Evolutionary conservation across 768 basidiomycete genomes (phyloP).

Genomic region (Hortiboletus campestris): DNA sequence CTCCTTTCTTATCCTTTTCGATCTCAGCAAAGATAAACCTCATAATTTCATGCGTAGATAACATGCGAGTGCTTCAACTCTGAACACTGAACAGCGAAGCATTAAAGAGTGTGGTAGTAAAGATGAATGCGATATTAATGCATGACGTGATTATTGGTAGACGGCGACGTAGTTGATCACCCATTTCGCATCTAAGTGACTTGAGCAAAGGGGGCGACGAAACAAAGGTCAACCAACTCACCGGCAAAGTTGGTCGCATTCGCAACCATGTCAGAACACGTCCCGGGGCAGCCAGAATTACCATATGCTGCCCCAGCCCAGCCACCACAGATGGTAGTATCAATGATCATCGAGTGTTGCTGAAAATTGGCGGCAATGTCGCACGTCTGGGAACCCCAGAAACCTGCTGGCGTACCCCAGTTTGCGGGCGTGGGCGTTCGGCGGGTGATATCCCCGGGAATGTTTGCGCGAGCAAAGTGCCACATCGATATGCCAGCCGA

Average conservation of each 20-base stretch:
- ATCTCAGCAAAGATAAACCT: too few relatives aligned
- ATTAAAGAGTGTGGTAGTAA: neutral
- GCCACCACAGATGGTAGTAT: slow-evolving; percentile 35
- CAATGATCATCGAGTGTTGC: slow-evolving; percentile 48
- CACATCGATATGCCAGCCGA: slow-evolving; percentile 50
- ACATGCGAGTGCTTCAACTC: neutral
- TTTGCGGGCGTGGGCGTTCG: slow-evolving; percentile 43
- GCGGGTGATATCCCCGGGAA: slow-evolving; percentile 50
- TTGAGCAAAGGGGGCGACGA: slow-evolving; percentile 1
- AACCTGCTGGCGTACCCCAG: slow-evolving; percentile 55
- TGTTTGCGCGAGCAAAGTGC: slow-evolving; percentile 50
- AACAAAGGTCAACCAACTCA: slow-evolving; percentile 21
- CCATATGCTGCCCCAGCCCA: slow-evolving; percentile 29
- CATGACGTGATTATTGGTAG: slow-evolving; percentile 35
- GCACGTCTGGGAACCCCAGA: slow-evolving; percentile 49
- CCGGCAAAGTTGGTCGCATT: slow-evolving; percentile 55
- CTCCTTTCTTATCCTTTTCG: slow-evolving; percentile 25
- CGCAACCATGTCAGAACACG: slow-evolving; percentile 47
- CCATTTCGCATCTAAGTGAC: slow-evolving; percentile 50
- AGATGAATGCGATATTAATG: neutral
- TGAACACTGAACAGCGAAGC: slow-evolving; percentile 10
- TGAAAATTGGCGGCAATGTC: slow-evolving; percentile 50
- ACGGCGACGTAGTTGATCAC: slow-evolving; percentile 55
- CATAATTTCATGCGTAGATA: neutral
- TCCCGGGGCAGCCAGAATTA: slow-evolving; percentile 38